Evolutionary conservation across 768 basidiomycete species (phyloP).

Genomic region (Phallus indusiatus): DNA sequence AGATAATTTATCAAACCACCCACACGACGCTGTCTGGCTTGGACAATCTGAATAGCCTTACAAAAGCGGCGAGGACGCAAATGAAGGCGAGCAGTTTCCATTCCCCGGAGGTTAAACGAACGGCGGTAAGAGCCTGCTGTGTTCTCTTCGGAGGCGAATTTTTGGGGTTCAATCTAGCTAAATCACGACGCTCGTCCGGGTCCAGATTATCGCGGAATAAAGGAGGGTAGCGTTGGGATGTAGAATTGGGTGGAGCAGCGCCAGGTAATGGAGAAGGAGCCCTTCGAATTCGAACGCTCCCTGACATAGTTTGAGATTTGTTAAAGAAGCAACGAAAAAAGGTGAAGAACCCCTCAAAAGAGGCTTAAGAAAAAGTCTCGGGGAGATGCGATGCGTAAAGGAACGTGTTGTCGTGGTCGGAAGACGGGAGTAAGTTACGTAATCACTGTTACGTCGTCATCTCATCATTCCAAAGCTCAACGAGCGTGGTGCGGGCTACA

Average conservation of each 20-base stretch:
- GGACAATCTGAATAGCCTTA: conserved; percentile 80
- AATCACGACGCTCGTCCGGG: conserved; percentile 62
- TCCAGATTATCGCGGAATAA: conserved; percentile 56
- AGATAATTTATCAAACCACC: conserved; percentile 23
- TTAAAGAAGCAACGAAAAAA: conserved; percentile 3
- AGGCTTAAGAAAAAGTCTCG: neutral
- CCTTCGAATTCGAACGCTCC: conserved; percentile 53
- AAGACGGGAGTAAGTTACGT: neutral
- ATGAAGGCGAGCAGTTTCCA: conserved; percentile 65
- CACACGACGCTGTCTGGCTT: conserved; percentile 89
- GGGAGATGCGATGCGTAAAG: neutral
- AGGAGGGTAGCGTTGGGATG: conserved; percentile 52
- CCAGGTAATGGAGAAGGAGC: conserved; percentile 58
- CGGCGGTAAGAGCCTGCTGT: conserved; percentile 44
- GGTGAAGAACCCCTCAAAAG: neutral
- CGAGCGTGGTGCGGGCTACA: too few species aligned
- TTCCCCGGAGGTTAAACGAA: conserved; percentile 60
- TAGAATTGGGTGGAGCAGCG: conserved; percentile 23
- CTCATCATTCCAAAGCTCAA: too few species aligned
- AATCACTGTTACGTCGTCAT: neutral
- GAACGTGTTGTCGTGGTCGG: neutral
- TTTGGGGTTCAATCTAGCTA: conserved; percentile 58
- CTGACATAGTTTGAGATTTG: conserved; percentile 25
- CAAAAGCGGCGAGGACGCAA: conserved; percentile 59
- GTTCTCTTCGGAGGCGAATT: conserved; percentile 30